These are phyloP conservation scores for Brassica cretica DNA, from an alignment of 345 rosid species.

Conservation along the genomic window DNA sequence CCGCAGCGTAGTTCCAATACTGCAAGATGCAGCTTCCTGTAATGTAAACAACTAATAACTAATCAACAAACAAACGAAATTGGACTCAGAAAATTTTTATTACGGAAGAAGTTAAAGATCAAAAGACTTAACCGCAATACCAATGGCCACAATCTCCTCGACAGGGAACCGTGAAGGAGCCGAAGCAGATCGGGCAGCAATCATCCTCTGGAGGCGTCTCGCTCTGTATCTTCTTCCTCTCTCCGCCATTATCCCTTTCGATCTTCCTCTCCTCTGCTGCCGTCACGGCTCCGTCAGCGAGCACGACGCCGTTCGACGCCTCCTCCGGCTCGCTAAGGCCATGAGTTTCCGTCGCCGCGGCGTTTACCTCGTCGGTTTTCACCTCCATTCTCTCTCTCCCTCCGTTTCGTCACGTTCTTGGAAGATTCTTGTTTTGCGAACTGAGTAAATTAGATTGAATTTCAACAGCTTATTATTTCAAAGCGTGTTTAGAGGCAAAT, in stretches of 20 bases:
- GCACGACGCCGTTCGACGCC: neutral
- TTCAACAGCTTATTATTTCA: constrained; percentile 8
- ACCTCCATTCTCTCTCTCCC: neutral
- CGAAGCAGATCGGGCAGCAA: constrained; percentile 80
- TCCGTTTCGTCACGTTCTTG: constrained; percentile 14
- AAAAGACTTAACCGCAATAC: constrained; percentile 73
- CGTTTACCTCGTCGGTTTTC: neutral
- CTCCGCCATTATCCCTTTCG: constrained; percentile 12
- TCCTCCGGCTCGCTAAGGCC: neutral
- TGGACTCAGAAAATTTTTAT: neutral
- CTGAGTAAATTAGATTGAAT: neutral
- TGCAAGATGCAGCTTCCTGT: constrained; percentile 82
- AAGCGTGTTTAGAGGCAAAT: neutral
- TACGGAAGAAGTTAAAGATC: neutral
- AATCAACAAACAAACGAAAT: neutral
- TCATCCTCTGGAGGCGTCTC: constrained; percentile 76
- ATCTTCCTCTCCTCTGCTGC: constrained; percentile 6
- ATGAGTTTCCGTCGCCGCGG: neutral
- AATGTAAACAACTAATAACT: neutral
- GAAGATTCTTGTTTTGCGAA: constrained; percentile 23
- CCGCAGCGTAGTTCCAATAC: constrained; percentile 80
- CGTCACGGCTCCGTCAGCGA: neutral
- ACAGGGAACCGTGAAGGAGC: constrained; percentile 67
- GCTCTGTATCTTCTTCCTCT: constrained; percentile 19
- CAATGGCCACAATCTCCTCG: constrained; percentile 83